Percentiles rank a stretch among this genome's conserved stretches.
phyloP scores from a whole-genome alignment of 331 rosid genomes.

The Quercus phellos region DNA sequence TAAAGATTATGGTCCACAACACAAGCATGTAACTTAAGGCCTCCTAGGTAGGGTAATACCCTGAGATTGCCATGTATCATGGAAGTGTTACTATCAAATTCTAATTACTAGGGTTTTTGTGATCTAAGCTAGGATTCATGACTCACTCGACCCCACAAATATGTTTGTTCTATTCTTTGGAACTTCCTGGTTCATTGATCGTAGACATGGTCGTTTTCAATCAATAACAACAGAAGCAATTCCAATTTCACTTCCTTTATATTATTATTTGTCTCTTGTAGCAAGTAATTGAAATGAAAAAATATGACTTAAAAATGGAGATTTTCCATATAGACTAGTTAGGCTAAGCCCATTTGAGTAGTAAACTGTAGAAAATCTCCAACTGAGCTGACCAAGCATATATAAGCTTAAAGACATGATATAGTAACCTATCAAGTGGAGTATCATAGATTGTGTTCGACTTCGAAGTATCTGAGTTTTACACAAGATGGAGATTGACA shows the following conservation, averaged over 20 bases:
- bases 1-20: conserved; percentile 48
- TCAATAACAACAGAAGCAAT: conserved; percentile 8
- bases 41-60: conserved; percentile 40
- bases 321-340: neutral
- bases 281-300: neutral
- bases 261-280: conserved; percentile 14
- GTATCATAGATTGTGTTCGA: no score
- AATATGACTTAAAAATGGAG: neutral
- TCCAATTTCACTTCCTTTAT: conserved; percentile 16
- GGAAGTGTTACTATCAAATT: conserved; percentile 59
- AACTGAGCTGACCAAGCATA: no score
- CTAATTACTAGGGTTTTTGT: conserved; percentile 53
- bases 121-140: conserved; percentile 46
- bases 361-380: no score
- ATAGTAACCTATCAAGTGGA: no score
- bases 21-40: conserved; percentile 14
- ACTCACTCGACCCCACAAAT: conserved; percentile 44
- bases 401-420: no score
- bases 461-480: no score
- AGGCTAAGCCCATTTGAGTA: neutral
- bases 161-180: conserved; percentile 54
- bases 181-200: conserved; percentile 35
- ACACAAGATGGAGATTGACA: neutral
- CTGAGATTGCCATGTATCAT: conserved; percentile 57
- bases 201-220: conserved; percentile 49